Percentiles rank a stretch among this genome's conserved stretches.
Conservation (phyloP, 2,329 filamentous ascomycete species). For the Nannizziopsis arthrosporioides region DNA sequence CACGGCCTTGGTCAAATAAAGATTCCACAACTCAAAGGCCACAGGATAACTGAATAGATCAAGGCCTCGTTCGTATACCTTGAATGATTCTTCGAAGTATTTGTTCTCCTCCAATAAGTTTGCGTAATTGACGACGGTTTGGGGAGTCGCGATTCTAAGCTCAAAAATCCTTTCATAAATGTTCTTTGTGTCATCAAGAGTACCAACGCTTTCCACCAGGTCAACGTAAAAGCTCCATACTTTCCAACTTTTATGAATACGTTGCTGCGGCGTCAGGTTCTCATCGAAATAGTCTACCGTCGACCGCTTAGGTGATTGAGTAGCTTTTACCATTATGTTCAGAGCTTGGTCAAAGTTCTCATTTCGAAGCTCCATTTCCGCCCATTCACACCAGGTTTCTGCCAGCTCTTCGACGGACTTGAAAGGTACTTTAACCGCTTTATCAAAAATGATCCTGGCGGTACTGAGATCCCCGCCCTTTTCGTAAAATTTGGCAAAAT, state of each 20-base stretch:
- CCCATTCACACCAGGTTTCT: constrained; percentile 99
- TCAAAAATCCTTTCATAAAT: constrained; percentile 98
- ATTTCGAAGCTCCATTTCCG: constrained; percentile 90
- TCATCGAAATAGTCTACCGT: constrained; percentile 99
- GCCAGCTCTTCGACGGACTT: constrained; percentile 94
- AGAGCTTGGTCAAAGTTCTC: constrained; percentile 94
- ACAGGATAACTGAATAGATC: constrained; percentile 99
- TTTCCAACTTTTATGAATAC: constrained; percentile 99
- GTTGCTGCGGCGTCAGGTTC: constrained; percentile 80
- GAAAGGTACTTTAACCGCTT: constrained; percentile 94
- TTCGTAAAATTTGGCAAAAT: constrained; percentile 97
- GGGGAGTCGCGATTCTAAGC: constrained; percentile 90
- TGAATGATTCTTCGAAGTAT: constrained; percentile 96
- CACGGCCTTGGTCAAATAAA: constrained; percentile 94
- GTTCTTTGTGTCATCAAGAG: constrained; percentile 80
- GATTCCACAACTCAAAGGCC: constrained; percentile 95
- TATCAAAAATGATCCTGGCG: constrained; percentile 89
- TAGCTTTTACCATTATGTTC: constrained; percentile 92
- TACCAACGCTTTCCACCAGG: constrained; percentile 85
- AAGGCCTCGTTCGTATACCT: constrained; percentile 87
- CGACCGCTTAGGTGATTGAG: constrained; percentile 92
- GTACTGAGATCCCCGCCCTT: constrained; percentile 70
- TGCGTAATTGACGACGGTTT: constrained; percentile 97
- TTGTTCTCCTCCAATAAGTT: constrained; percentile 88
- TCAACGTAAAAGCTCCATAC: constrained; percentile 99